Evolutionary conservation across 108 stramenopile species (phyloP), one percentile per base, ranked within the genome.

Genomic region (Conticribra weissflogii): DNA sequence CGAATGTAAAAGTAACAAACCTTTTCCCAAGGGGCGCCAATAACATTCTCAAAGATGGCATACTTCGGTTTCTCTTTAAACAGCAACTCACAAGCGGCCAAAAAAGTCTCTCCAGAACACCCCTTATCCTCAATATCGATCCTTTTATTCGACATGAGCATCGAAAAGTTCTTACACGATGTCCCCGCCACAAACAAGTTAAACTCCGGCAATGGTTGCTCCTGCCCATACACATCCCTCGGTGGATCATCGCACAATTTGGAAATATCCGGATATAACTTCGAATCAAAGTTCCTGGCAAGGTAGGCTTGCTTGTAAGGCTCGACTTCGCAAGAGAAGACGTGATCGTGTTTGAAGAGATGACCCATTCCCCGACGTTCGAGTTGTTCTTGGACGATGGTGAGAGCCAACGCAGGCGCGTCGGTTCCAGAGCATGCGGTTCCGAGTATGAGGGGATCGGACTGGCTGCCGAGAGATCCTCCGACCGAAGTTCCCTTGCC

Each of bases 141-240:
- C 4, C 85, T 63, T 28, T 79, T 74, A 2, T 53, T 82, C 16
- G 84, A 81, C 45, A 82, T 62, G 55, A 92, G 52, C 85, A 85
- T 85, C 21, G 69, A 72, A 63, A 92, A 92, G 56, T 92, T 81
- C 78, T 92, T 92, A 66, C 91, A 92, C 9, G 84, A 85, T 0
- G 91, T 92, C 3, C 91, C 91, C 2, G 91, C 91, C 34, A 92
- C 91, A 70, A 92, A 92, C 0, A 89, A 36, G 63, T 92, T 86
- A 30, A 59, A 73, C 0, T 63, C 23, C 0, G 91, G 91, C 3
- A 92, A 46, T 0, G 46, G 58, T 56, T 83, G 55, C 2, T 60
- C 63, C 34, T 72, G 68, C 19, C 91, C 91, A 66, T 88, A 92
- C n/a, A 85, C 85, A 71, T 92, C 91, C 18, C 49, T 36, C 22